Percentiles rank a stretch among this genome's conserved stretches.
phyloP scores from a whole-genome alignment of 192 early-diverging fungal species.

The Helicostylum pulchrum region DNA sequence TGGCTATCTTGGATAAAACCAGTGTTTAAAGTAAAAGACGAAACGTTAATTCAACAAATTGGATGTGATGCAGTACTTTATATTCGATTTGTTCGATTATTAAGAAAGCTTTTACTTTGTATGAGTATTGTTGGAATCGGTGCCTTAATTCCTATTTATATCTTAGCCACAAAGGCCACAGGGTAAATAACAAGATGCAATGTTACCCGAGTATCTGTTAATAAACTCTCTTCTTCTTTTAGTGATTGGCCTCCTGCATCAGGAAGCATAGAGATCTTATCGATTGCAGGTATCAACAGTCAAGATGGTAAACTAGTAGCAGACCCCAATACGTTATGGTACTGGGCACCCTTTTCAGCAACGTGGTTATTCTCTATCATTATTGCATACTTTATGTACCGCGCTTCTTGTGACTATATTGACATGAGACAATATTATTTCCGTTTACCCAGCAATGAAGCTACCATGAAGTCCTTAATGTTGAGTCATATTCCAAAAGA shows the following conservation, averaged over 20 bases:
- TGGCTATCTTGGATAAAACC: slow-evolving; percentile 63
- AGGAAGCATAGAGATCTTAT: slow-evolving; percentile 33
- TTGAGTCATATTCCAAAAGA: slow-evolving; percentile 57
- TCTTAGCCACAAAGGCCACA: slow-evolving; percentile 37
- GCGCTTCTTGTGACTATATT: slow-evolving; percentile 54
- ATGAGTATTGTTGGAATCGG: slow-evolving; percentile 59
- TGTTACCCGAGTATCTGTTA: background rate
- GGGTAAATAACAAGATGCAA: slow-evolving; percentile 13
- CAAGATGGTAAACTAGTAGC: slow-evolving; percentile 19
- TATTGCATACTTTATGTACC: slow-evolving; percentile 52
- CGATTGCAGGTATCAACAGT: slow-evolving; percentile 35
- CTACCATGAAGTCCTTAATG: slow-evolving; percentile 62
- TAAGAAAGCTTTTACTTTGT: slow-evolving; percentile 51
- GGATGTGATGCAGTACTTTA: slow-evolving; percentile 72
- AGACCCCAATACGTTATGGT: slow-evolving; percentile 43
- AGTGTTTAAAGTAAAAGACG: slow-evolving; percentile 56
- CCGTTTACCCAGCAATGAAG: slow-evolving; percentile 51
- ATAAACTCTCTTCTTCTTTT: background rate
- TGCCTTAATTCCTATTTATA: slow-evolving; percentile 65
- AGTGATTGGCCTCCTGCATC: slow-evolving; percentile 38
- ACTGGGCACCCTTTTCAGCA: slow-evolving; percentile 64
- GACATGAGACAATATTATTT: slow-evolving; percentile 52
- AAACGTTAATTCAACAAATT: slow-evolving; percentile 56
- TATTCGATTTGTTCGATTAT: slow-evolving; percentile 60
- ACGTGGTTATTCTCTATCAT: slow-evolving; percentile 61